These are phyloP conservation scores for Globisporangium orthogonon DNA, from an alignment of 352 stramenopile genomes.

Conservation along the genomic window DNA sequence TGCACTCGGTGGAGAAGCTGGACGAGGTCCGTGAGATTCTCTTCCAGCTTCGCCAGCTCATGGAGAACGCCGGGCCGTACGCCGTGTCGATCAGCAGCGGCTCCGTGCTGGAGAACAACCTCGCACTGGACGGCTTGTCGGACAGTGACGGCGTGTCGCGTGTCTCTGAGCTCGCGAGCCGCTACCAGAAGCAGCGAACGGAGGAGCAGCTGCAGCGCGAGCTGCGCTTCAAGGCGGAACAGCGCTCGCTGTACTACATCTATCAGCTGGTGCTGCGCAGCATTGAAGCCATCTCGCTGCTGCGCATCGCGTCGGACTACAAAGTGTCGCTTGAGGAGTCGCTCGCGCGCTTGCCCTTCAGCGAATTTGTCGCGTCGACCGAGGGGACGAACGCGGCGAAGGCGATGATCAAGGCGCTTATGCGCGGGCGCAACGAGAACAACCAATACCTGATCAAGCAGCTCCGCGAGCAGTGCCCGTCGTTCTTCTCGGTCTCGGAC, in stretches of 20 bases:
- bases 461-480: slow-evolving; percentile 77
- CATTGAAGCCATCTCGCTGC: slow-evolving; percentile 73
- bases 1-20: slow-evolving; percentile 44
- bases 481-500: slow-evolving; percentile 77
- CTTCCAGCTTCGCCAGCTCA: slow-evolving; percentile 76
- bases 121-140: slow-evolving; percentile 27
- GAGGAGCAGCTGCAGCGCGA: slow-evolving; percentile 74
- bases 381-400: slow-evolving; percentile 60
- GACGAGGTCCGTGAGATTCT: slow-evolving; percentile 76
- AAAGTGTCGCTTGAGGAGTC: slow-evolving; percentile 63
- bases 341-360: slow-evolving; percentile 61
- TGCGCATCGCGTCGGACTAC: slow-evolving; percentile 59
- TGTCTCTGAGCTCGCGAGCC: slow-evolving; percentile 53
- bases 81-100: slow-evolving; percentile 69
- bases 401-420: slow-evolving; percentile 70
- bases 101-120: slow-evolving; percentile 48
- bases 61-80: slow-evolving; percentile 72
- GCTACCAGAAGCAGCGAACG: slow-evolving; percentile 64
- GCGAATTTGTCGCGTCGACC: slow-evolving; percentile 63
- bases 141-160: slow-evolving; percentile 43
- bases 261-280: slow-evolving; percentile 74
- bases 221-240: slow-evolving; percentile 72
- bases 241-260: slow-evolving; percentile 74
- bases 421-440: slow-evolving; percentile 74
- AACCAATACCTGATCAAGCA: slow-evolving; percentile 80